phyloP scores from a whole-genome alignment of 1,139 yeast genomes.

The Kodamaea arcana region DNA sequence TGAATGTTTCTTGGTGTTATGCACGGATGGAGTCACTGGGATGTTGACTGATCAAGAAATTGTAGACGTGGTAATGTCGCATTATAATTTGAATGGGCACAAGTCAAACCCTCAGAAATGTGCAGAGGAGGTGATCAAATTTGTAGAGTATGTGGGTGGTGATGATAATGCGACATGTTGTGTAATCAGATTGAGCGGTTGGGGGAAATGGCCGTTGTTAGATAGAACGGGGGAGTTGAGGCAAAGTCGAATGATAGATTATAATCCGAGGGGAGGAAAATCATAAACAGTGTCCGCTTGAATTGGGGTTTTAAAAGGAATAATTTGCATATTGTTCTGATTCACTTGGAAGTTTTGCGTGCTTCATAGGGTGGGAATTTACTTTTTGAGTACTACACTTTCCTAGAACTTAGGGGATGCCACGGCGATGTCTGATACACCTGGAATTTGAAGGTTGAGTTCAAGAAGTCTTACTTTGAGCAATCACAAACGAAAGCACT shows the following conservation, averaged over 20 bases:
- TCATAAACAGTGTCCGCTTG: neutral
- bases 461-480: too few relatives aligned
- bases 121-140: slow-evolving; percentile 79
- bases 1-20: slow-evolving; percentile 72
- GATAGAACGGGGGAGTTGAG: slow-evolving; percentile 83
- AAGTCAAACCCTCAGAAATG: slow-evolving; percentile 81
- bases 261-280: slow-evolving; percentile 33
- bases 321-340: too few relatives aligned
- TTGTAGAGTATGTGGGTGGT: slow-evolving; percentile 84
- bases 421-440: too few relatives aligned
- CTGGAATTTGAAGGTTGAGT: too few relatives aligned
- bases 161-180: slow-evolving; percentile 93
- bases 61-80: slow-evolving; percentile 75
- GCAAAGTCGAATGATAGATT: slow-evolving; percentile 64
- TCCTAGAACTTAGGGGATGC: too few relatives aligned
- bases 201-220: slow-evolving; percentile 87
- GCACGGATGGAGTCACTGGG: slow-evolving; percentile 86
- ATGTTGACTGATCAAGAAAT: slow-evolving; percentile 84
- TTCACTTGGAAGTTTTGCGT: too few relatives aligned
- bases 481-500: too few relatives aligned
- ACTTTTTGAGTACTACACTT: too few relatives aligned
- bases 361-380: too few relatives aligned
- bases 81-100: slow-evolving; percentile 64
- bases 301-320: too few relatives aligned
- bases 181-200: slow-evolving; percentile 74